Percentiles rank a stretch among this genome's conserved stretches.
Conservation (phyloP, 352 stramenopile genomes). For the Globisporangium iwayamae region DNA sequence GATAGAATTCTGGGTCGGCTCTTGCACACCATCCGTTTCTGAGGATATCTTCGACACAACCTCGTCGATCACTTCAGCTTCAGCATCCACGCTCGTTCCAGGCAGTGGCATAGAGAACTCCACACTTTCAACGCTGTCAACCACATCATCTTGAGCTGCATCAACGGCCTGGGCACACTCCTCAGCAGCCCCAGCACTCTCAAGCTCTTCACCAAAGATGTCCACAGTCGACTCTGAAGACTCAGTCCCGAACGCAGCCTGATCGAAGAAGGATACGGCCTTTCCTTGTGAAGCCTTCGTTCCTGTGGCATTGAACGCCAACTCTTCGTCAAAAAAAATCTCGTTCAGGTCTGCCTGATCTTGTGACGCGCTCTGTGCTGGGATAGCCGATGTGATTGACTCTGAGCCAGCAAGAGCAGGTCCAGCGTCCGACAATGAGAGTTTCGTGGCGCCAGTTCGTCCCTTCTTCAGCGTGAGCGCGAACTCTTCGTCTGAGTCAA, state of each 20-base stretch:
- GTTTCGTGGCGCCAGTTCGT: neutral
- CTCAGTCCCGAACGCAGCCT: neutral
- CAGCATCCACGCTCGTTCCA: neutral
- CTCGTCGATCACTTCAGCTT: neutral
- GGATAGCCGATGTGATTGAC: neutral
- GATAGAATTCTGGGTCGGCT: neutral
- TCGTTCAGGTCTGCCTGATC: neutral
- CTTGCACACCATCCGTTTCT: no score
- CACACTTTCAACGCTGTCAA: neutral
- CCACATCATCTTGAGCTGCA: neutral
- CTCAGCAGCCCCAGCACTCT: neutral
- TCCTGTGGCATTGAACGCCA: slow-evolving; percentile 1
- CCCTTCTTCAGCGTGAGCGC: slow-evolving; percentile 5
- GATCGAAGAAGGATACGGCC: slow-evolving; percentile 11
- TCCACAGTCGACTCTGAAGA: neutral
- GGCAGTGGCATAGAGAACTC: neutral
- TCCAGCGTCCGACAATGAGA: neutral
- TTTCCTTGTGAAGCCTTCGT: neutral
- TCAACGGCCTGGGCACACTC: neutral
- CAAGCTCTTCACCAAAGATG: slow-evolving; percentile 5
- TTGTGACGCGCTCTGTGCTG: neutral
- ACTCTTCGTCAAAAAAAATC: slow-evolving; percentile 13
- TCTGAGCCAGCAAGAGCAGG: neutral
- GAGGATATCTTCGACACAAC: neutral
- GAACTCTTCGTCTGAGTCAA: slow-evolving; percentile 12